Evolutionary conservation across 768 basidiomycete species (phyloP).

Genomic region (Pisolithus microcarpus): DNA sequence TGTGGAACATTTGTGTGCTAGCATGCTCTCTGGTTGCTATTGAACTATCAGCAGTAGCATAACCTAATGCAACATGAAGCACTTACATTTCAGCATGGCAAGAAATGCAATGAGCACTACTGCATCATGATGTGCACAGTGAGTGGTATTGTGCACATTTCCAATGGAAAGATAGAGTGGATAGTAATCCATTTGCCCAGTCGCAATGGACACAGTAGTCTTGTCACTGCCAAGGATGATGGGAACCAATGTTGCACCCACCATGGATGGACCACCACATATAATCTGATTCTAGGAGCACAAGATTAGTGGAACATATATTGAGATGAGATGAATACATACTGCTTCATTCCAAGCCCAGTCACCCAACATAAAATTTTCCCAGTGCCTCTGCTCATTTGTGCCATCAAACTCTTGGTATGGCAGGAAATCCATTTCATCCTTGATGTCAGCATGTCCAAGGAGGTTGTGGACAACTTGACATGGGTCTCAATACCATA

Average conservation of each 20-base stretch:
- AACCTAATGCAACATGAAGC: background rate
- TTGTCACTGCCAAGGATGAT: constrained; percentile 10
- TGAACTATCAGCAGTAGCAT: background rate
- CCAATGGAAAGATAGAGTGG: constrained; percentile 8
- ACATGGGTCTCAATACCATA: too few species aligned
- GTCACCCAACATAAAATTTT: constrained; percentile 9
- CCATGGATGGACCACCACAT: constrained; percentile 11
- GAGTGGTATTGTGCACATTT: constrained; percentile 4
- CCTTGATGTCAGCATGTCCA: constrained; percentile 14
- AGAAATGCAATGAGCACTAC: constrained; percentile 22
- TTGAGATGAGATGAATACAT: background rate
- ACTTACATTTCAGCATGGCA: constrained; percentile 24
- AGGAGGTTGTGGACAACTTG: constrained; percentile 4
- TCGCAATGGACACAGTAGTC: constrained; percentile 6
- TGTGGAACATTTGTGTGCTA: constrained; percentile 3
- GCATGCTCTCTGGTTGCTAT: constrained; percentile 4
- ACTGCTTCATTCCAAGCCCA: constrained; percentile 13
- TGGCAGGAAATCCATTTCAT: constrained; percentile 16
- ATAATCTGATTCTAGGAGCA: constrained; percentile 1
- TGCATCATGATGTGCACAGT: constrained; percentile 2
- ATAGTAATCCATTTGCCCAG: constrained; percentile 4
- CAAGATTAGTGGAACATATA: background rate
- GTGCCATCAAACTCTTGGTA: constrained; percentile 3
- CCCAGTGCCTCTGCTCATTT: background rate
- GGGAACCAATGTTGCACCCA: constrained; percentile 15